phyloP scores from a whole-genome alignment of 139 green algal species.

The Nannochloris sp. region DNA sequence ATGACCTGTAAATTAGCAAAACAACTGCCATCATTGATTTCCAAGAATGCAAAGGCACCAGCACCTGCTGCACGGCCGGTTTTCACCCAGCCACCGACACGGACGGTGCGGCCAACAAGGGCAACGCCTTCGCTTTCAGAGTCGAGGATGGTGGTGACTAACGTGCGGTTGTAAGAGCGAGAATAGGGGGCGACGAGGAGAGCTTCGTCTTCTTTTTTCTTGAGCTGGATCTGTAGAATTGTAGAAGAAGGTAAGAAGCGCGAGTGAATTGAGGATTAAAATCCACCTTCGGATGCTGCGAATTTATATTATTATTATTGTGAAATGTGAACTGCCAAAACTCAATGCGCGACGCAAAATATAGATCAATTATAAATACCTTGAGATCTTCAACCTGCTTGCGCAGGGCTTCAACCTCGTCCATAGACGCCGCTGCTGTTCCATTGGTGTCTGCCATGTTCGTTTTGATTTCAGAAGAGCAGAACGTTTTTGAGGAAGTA shows the following conservation, averaged over 20 bases:
- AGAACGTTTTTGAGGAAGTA: neutral
- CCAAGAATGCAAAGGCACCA: constrained; percentile 92
- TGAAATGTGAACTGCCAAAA: neutral
- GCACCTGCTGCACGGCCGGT: constrained; percentile 87
- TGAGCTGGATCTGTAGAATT: constrained; percentile 24
- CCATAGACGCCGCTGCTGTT: neutral
- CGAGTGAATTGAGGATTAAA: neutral
- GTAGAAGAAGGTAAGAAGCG: neutral
- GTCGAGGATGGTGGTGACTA: constrained; percentile 54
- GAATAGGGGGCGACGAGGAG: constrained; percentile 42
- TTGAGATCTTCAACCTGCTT: constrained; percentile 42
- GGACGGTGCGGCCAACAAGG: constrained; percentile 64
- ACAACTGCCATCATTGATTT: constrained; percentile 93
- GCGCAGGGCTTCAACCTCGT: constrained; percentile 35
- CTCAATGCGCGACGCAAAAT: no score
- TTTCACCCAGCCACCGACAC: constrained; percentile 97
- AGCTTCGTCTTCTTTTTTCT: constrained; percentile 26
- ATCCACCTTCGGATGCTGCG: no score
- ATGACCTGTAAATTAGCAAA: constrained; percentile 89
- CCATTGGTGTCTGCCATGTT: constrained; percentile 19
- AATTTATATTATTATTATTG: no score
- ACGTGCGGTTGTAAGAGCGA: constrained; percentile 37
- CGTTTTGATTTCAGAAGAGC: neutral
- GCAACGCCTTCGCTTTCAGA: constrained; percentile 49
- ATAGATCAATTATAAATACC: constrained; percentile 25